Conservation (phyloP, 2,329 filamentous ascomycete species). For the Teratosphaeria epicoccoides region DNA sequence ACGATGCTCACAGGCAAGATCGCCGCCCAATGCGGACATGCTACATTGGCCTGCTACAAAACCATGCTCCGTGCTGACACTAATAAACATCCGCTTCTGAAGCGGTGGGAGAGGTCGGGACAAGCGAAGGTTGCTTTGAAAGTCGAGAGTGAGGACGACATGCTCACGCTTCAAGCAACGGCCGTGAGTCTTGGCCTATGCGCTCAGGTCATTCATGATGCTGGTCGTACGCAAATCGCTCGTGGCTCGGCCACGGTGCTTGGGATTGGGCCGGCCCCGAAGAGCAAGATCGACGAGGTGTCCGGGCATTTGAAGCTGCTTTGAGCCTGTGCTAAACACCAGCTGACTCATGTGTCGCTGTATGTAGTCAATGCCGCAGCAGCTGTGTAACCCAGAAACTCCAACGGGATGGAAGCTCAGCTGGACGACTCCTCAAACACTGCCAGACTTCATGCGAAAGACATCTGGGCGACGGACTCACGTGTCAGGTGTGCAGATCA, state of each 20-base stretch:
- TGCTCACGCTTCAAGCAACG: conserved; percentile 65
- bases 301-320: conserved; percentile 77
- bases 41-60: conserved; percentile 97
- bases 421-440: too few species aligned
- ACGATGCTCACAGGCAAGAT: conserved; percentile 64
- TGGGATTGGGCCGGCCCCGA: conserved; percentile 63
- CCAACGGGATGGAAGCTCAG: too few species aligned
- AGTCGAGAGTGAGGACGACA: conserved; percentile 70
- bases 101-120: conserved; percentile 73
- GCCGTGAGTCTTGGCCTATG: conserved; percentile 76
- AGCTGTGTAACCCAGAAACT: too few species aligned
- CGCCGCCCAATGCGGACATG: conserved; percentile 86
- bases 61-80: conserved; percentile 49
- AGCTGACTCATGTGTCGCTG: background rate
- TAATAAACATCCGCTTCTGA: conserved; percentile 55
- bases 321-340: conserved; percentile 34
- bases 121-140: conserved; percentile 75
- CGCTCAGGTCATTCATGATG: conserved; percentile 84
- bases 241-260: conserved; percentile 86
- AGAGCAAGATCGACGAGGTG: conserved; percentile 74
- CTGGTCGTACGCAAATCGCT: conserved; percentile 94
- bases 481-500: too few species aligned
- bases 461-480: too few species aligned
- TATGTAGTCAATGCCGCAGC: too few species aligned
- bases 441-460: too few species aligned